A percentile compares a stretch with the other conserved stretches of the same genome.
Evolutionary conservation across 148 eudicot species (phyloP).

Genomic region (Rhododendron vialii): DNA sequence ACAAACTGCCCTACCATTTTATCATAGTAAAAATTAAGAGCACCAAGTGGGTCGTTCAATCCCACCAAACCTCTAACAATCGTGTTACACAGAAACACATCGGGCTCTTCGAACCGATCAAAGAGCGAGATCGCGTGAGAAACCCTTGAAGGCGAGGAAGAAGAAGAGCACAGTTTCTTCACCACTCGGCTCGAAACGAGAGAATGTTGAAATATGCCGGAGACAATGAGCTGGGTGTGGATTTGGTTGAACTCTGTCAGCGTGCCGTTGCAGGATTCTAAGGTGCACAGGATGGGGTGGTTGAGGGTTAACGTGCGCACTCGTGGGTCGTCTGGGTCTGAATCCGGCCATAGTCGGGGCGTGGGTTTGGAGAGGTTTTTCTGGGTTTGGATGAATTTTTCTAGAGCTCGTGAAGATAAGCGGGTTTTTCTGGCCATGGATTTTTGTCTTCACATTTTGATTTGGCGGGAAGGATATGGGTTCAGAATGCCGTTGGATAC

Average conservation of each 20-base stretch:
- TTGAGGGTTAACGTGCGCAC: slow-evolving; percentile 19
- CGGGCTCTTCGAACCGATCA: slow-evolving; percentile 31
- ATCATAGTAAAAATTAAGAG: slow-evolving; percentile 35
- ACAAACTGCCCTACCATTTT: slow-evolving; percentile 28
- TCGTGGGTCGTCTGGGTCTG: background rate
- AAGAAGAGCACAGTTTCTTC: slow-evolving; percentile 44
- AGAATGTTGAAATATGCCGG: slow-evolving; percentile 46
- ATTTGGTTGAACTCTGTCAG: slow-evolving; percentile 44
- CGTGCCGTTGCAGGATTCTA: slow-evolving; percentile 29
- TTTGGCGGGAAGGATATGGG: slow-evolving; percentile 14
- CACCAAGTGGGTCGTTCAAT: slow-evolving; percentile 27
- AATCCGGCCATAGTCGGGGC: slow-evolving; percentile 35
- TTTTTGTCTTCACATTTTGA: slow-evolving; percentile 7
- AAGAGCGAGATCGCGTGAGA: slow-evolving; percentile 34
- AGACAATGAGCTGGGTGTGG: slow-evolving; percentile 44
- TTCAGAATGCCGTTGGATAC: background rate
- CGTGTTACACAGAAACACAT: slow-evolving; percentile 58
- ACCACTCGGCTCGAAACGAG: slow-evolving; percentile 40
- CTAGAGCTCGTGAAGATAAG: slow-evolving; percentile 26
- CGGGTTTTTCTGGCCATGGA: slow-evolving; percentile 30
- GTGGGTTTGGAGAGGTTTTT: slow-evolving; percentile 33
- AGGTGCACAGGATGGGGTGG: slow-evolving; percentile 44
- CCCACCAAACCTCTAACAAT: slow-evolving; percentile 43
- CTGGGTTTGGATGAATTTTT: slow-evolving; percentile 45
- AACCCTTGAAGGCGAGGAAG: slow-evolving; percentile 17